These are phyloP conservation scores for Chloromonas sp. DNA, from an alignment of 163 green algal species.

Conservation along the genomic window DNA sequence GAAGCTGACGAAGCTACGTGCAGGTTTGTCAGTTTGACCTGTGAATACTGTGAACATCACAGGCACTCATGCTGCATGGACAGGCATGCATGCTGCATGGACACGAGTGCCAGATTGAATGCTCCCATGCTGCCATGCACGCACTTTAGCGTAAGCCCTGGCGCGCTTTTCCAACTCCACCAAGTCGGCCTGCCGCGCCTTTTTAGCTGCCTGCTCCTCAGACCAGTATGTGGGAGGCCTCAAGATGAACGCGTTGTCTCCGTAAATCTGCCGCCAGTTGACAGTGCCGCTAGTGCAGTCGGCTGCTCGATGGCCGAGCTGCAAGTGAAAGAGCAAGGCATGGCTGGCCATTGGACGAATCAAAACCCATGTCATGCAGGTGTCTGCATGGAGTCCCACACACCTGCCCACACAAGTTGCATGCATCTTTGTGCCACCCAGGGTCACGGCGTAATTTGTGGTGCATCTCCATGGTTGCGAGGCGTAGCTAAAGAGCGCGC, in stretches of 20 bases:
- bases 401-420: constrained; percentile 88
- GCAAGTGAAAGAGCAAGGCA: constrained; percentile 13
- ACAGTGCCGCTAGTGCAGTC: constrained; percentile 84
- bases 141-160: constrained; percentile 47
- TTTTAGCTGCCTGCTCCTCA: constrained; percentile 51
- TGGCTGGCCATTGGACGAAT: background rate
- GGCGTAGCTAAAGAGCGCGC: background rate
- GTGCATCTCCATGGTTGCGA: constrained; percentile 70
- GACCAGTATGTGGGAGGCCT: constrained; percentile 63
- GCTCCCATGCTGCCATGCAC: background rate
- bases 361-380: background rate
- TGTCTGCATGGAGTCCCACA: background rate
- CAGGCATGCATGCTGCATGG: background rate
- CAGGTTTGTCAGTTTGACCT: no score
- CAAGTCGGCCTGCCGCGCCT: constrained; percentile 57
- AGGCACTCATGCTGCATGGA: background rate
- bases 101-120: no score
- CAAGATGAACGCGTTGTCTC: constrained; percentile 76
- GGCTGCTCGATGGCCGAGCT: constrained; percentile 83
- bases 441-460: constrained; percentile 81
- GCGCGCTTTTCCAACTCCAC: constrained; percentile 56
- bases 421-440: constrained; percentile 74
- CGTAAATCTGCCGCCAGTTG: constrained; percentile 85
- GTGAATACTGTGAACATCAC: no score
- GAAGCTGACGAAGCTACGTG: no score